These are phyloP conservation scores for Micractinium conductrix DNA, from an alignment of 139 green algal genomes.

Conservation along the genomic window DNA sequence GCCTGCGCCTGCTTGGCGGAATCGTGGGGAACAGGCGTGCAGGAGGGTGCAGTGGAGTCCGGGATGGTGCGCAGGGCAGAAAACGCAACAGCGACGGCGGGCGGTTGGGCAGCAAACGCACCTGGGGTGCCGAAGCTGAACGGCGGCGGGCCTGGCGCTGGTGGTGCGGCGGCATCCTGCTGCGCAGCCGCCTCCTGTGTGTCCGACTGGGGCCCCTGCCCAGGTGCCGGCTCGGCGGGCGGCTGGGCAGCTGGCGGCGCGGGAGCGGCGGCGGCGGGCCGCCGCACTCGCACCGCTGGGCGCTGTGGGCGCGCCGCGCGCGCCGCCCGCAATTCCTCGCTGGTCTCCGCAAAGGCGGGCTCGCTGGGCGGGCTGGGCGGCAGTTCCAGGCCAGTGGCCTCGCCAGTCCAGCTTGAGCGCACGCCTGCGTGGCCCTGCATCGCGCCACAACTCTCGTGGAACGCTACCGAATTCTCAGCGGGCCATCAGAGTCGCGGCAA, in stretches of 20 bases:
- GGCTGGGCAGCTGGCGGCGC: background rate
- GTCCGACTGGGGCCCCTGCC: background rate
- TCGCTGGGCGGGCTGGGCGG: background rate
- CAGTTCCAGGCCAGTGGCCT: background rate
- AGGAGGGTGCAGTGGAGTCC: no score
- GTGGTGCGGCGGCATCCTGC: background rate
- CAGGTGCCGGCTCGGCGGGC: background rate
- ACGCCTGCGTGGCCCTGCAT: background rate
- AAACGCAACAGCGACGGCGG: background rate
- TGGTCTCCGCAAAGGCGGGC: background rate
- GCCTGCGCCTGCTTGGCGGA: background rate
- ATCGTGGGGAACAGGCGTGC: background rate
- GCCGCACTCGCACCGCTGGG: background rate
- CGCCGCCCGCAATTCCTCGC: no score
- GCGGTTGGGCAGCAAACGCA: background rate
- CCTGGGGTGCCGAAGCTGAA: slow-evolving; percentile 28
- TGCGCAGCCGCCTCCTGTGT: background rate
- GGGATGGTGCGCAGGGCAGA: background rate
- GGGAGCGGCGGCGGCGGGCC: background rate
- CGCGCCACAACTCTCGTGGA: no score
- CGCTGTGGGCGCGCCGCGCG: background rate
- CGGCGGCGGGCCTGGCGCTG: background rate
- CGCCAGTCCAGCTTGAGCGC: background rate
- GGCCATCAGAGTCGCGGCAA: no score
- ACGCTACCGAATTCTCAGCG: no score